Conservation (phyloP, 805 yeast genomes). For the Sugiyamaella floridensis region DNA sequence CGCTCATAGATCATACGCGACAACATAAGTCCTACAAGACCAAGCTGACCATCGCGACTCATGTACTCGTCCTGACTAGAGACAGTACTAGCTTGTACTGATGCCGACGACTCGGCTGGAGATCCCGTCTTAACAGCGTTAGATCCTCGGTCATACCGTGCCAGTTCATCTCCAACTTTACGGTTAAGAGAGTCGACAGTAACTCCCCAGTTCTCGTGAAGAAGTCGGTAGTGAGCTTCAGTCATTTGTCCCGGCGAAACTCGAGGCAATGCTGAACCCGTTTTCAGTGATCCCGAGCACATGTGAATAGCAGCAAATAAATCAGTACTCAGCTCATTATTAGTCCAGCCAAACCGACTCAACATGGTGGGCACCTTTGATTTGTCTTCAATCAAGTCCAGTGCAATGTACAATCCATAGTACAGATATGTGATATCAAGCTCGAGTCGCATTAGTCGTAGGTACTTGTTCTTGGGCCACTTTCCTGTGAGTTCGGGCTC, state of each 20-base stretch:
- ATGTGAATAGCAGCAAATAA: constrained; percentile 28
- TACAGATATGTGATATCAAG: constrained; percentile 24
- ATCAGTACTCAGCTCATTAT: constrained; percentile 23
- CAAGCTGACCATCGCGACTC: constrained; percentile 22
- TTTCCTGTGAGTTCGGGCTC: constrained; percentile 32
- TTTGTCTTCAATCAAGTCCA: constrained; percentile 24
- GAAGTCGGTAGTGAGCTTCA: constrained; percentile 11
- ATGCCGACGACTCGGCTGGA: background rate
- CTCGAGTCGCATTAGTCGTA: constrained; percentile 21
- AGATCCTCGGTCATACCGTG: background rate
- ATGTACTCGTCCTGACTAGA: background rate
- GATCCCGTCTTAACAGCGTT: background rate
- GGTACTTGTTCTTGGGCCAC: constrained; percentile 30
- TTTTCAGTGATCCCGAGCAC: constrained; percentile 25
- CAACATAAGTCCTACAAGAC: constrained; percentile 22
- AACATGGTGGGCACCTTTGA: constrained; percentile 19
- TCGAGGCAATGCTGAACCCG: constrained; percentile 28
- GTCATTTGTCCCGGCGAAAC: constrained; percentile 27
- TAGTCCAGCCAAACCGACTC: constrained; percentile 27
- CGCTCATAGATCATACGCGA: constrained; percentile 28
- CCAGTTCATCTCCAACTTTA: background rate
- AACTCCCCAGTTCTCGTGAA: constrained; percentile 10
- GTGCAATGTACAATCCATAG: constrained; percentile 21
- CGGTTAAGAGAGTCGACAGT: background rate
- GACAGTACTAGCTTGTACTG: background rate